Base-by-base conservation (phyloP, 768 basidiomycete species). In the Rickenella mellea region DNA sequence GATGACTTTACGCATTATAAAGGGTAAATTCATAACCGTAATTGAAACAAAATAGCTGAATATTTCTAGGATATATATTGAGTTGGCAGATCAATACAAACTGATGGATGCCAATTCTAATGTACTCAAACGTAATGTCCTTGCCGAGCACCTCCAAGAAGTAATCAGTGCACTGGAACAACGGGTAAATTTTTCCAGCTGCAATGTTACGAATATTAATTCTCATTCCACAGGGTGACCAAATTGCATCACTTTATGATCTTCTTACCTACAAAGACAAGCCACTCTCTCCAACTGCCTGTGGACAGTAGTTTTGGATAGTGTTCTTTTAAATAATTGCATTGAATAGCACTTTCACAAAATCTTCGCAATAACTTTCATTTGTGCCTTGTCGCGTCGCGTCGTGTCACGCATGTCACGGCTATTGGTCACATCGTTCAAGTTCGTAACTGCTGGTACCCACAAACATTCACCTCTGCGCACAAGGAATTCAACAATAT, bases 1-100 rank as follows among this genome's bases (percentile, higher is more conserved):
- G 91, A 91, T 47, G 94, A 99, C 56, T 98, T 97, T 55, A 77
- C 76, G 27, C 89, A 91, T 62, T 94, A 93, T 60, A 96, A 90
- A 63, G 80, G 83, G 96, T 97, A 50, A 22, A 79, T 66, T 19
- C 44, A 36, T 35, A 27, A 42, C 27, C 45, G 40, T 15, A 35
- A 39, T 19, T 45, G 33, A 19, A 46, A 43, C 35, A 7, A 11
- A 10, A 10, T 36, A 17, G 12, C 24, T 36, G 19, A 36, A 17
- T 11, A 36, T 17, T 2, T 19, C 19, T 54, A 98, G 94, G 51
- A 80, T 96, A 37, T 99, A 97, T 51, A 64, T 80, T 41, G 87
- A 91, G 54, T 70, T 98, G 19, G 83, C 93, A 1, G 91, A 96
- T 44, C 85, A 94, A 64, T 99, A 98, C 64, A 89, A 82, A 59